These are phyloP conservation scores for Hypoxylon intermedium DNA, from an alignment of 495 filamentous ascomycete species.

Conservation along the genomic window DNA sequence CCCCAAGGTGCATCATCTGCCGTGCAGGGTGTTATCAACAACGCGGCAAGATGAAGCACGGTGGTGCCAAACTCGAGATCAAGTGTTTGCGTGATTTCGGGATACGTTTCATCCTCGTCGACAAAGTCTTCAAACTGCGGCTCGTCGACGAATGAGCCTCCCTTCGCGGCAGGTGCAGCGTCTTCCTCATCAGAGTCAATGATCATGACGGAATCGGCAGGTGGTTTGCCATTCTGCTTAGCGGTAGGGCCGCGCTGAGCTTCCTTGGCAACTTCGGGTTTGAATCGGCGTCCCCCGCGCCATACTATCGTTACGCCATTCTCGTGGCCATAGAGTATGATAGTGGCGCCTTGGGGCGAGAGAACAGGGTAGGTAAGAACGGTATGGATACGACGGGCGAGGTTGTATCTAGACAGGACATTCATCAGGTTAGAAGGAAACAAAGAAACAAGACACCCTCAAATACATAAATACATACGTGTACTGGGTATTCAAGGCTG, in stretches of 20 bases:
- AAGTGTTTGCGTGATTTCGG: constrained; percentile 67
- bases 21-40: constrained; percentile 56
- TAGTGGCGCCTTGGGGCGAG: constrained; percentile 82
- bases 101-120: constrained; percentile 53
- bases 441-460: neutral
- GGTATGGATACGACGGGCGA: constrained; percentile 74
- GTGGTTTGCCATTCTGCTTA: constrained; percentile 49
- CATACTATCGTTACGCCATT: constrained; percentile 79
- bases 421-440: constrained; percentile 13
- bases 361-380: constrained; percentile 77
- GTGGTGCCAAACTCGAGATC: constrained; percentile 71
- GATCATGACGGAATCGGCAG: constrained; percentile 72
- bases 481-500: constrained; percentile 47
- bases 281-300: constrained; percentile 77
- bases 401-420: constrained; percentile 66
- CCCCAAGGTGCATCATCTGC: constrained; percentile 60
- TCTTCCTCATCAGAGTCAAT: constrained; percentile 82
- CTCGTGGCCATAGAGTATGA: constrained; percentile 83
- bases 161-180: constrained; percentile 22
- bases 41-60: constrained; percentile 65
- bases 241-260: constrained; percentile 45
- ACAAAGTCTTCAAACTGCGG: constrained; percentile 56
- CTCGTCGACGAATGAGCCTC: constrained; percentile 49
- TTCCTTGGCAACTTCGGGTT: constrained; percentile 46
- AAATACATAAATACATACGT: constrained; percentile 38